Base-by-base conservation (phyloP, 2,329 filamentous ascomycete genomes). In the Fusarium ambrosium region DNA sequence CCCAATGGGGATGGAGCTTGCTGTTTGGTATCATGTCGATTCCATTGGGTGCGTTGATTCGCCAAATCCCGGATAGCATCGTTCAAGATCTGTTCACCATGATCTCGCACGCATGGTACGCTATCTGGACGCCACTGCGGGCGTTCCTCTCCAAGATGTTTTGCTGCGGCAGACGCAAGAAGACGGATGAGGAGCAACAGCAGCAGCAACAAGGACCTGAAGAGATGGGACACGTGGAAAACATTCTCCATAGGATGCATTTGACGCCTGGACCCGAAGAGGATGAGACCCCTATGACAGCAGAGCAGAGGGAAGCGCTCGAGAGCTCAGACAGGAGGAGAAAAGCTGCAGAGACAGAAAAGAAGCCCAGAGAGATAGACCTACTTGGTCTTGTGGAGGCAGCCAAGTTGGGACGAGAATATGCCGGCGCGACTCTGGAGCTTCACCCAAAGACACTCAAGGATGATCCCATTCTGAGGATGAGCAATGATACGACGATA, bases 1-100 rank as follows among this genome's bases (percentile, higher is more conserved):
- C 87, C 7, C 90, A 94, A 72, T 94, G 93, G 93, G 92, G 86
- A 8, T 91, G 92, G 82, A 93, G 91, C 36, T 85, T 94, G 65
- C 86, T 94, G 1, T 87, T 94, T 32, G 93, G 93, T 32, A 84
- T 89, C 22, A 79, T 94, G 14, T 92, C 92, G 0, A 84, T 94
- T n/a, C 92, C 92, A 0, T 84, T 94, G 85, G 85, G 85, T 18
- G 84, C 84, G 0, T 64, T 85, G 59, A 83, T 86, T 20, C 82
- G 85, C 22, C 82, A 85, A 36, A 79, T 86, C 0, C 85, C 85
- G 0, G 85, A 86, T 27, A 70, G 76, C 3, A 75, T 80, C 18
- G 80, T 84, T 3, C 70, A 79, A 27, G 66, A 62, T 0, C 67
- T 82, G 1, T 83, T 84, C 9, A 34, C 43, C 5, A 18, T 70